Evolutionary conservation across 73 alveolate species (phyloP).

Genomic region (Tetrahymena elliotti): DNA sequence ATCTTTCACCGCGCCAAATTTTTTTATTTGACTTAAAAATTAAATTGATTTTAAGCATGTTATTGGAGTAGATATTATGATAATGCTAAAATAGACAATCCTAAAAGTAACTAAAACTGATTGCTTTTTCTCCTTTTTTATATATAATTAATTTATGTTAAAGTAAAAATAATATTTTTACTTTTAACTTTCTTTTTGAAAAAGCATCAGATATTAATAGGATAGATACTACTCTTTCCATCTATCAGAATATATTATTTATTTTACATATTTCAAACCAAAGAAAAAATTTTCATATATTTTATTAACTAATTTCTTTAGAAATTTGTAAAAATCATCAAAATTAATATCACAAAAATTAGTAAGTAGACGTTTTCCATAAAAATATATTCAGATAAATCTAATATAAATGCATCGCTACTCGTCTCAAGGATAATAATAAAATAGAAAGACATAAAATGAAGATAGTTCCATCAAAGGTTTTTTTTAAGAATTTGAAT

Average conservation of each 20-base stretch:
- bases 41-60: not conserved
- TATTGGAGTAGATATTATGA: not conserved
- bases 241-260: not conserved
- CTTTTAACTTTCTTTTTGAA: no score
- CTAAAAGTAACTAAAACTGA: not conserved
- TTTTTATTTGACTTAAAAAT: not conserved
- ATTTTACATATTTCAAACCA: no score
- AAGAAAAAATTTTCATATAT: no score
- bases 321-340: not conserved
- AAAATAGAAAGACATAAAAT: not conserved
- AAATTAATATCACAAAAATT: no score
- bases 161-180: no score
- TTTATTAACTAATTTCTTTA: not conserved
- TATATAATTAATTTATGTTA: no score
- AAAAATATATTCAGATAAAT: no score
- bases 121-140: not conserved
- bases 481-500: not conserved
- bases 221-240: no score
- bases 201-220: not conserved
- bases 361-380: not conserved
- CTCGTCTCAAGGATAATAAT: not conserved
- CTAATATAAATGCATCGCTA: not conserved
- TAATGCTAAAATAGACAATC: not conserved
- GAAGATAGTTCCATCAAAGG: not conserved
- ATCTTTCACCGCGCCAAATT: not conserved